Base-by-base conservation (phyloP, 768 basidiomycete genomes). In the Pilatotrama ljubarskyi region DNA sequence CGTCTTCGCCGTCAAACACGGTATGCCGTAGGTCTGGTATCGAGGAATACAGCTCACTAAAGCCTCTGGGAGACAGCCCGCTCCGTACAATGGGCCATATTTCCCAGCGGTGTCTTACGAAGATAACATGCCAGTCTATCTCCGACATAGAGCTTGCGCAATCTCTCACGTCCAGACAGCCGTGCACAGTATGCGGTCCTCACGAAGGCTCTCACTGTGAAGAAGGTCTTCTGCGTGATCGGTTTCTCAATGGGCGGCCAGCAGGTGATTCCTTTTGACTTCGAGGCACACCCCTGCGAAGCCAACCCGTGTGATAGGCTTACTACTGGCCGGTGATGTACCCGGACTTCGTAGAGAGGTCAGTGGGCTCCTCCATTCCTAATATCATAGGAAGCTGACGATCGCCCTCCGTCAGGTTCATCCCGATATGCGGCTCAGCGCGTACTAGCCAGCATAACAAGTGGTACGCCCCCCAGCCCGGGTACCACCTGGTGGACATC, bases 181-280 rank as follows among this genome's bases (percentile, higher is more conserved):
- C 82, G 78, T 41, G 83, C 83, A 14, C 84, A 85, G 64, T 74
- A 83, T 64, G 73, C 77, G 20, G 82, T 85, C 18, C 74, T 84
- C 18, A 81, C 79, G 32, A 74, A 81, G 46, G 71, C 72, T 29
- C 75, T 84, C 26, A 77, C 75, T 8, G 66, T 85, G 7, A 69
- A 74, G 58, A 78, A 80, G 60, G 69, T 81, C 1, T 77, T 72
- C 55, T 75, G 78, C 26, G 81, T 79, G 25, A 72, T 84, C 20
- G 84, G 84, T 2, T 84, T 84, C 62, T 83, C 82, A 3, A 86
- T 85, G 84, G 83, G 83, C 53, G 84, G 78, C 2, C 84, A 84
- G 65, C 76, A 78, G 71, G 77, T 76, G 58, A 32, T n/a, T 37
- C n/a, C 26, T 5, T 4, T 44, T 9, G 17, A 6, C 40, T 46